Base-by-base conservation (phyloP, 2,329 filamentous ascomycete genomes). In the Penicillium sp. region DNA sequence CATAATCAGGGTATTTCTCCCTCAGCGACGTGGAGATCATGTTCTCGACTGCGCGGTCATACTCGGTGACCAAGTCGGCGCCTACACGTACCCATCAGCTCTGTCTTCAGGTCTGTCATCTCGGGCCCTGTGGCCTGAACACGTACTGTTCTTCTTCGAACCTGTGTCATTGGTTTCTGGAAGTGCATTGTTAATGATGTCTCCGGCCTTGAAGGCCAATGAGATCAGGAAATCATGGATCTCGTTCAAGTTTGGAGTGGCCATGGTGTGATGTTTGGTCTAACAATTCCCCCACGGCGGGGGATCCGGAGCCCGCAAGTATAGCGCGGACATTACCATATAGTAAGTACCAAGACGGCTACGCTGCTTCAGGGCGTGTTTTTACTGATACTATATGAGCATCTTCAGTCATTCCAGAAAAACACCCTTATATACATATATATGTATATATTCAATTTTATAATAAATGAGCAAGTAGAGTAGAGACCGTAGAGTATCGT, bases 31-130 rank as follows among this genome's bases (percentile, higher is more conserved):
- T 74, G 5, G 80, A 84, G 39, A 86, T 79, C 69, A 83, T 78
- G 21, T 75, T 77, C 65, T 87, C 83, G 32, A 86, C 83, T 5
- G 82, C 83, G 57, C 78, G 81, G 68, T 87, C 84, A 53, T 83
- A 86, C 71, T 86, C 81, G 7, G 84, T 87, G 16, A 87, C 84
- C 32, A 86, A 77, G 64, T 87, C 83, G 54, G 82, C 82, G 49
- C 81, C 80, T 82, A 31, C 11, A 32, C 32, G 4, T 18, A 18
- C 18, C 18, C 18, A 41, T 49, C 24, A 52, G 50, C 27, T 27
- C 24, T 27, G 24, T 27, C 24, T 27, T 18, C 18, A 2, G 18
- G 18, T 18, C 18, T 18, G 18, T 18, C 18, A 18, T 18, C 18
- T 18, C 18, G 18, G 24, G 24, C 24, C 24, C 31, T 41, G 22